phyloP scores from a whole-genome alignment of 345 rosid species.

The Eucalyptus sp. region DNA sequence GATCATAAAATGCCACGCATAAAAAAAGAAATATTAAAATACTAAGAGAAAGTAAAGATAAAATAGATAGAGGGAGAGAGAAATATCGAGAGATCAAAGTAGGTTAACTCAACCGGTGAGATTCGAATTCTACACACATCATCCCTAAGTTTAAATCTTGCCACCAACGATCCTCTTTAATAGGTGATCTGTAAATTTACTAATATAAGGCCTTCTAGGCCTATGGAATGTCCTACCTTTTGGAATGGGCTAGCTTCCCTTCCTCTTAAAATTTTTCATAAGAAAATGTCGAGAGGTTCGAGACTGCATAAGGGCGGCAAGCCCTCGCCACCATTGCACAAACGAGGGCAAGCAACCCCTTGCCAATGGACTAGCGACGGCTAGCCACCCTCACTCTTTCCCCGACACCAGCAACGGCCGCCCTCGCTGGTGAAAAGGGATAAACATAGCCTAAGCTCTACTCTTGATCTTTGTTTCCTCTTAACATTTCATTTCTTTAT shows the following conservation, averaged over 20 bases:
- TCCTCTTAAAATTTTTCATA: background rate
- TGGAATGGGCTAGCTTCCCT: background rate
- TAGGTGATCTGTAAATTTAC: background rate
- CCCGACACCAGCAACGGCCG: accelerated
- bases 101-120: background rate
- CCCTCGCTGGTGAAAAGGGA: background rate
- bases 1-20: no score
- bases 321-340: background rate
- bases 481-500: no score
- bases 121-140: background rate
- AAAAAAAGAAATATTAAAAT: no score
- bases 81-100: background rate
- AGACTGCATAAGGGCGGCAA: background rate
- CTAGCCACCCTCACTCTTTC: background rate
- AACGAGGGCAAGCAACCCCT: background rate
- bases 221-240: background rate
- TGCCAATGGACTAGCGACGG: background rate
- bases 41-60: no score
- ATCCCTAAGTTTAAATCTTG: no score
- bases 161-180: background rate
- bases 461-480: background rate
- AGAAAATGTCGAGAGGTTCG: no score
- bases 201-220: no score
- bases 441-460: background rate
- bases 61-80: background rate